A percentile compares a stretch with the other conserved stretches of the same genome.
phyloP scores from a whole-genome alignment of 2,329 filamentous ascomycete genomes.

The Arthrobotrys iridis region DNA sequence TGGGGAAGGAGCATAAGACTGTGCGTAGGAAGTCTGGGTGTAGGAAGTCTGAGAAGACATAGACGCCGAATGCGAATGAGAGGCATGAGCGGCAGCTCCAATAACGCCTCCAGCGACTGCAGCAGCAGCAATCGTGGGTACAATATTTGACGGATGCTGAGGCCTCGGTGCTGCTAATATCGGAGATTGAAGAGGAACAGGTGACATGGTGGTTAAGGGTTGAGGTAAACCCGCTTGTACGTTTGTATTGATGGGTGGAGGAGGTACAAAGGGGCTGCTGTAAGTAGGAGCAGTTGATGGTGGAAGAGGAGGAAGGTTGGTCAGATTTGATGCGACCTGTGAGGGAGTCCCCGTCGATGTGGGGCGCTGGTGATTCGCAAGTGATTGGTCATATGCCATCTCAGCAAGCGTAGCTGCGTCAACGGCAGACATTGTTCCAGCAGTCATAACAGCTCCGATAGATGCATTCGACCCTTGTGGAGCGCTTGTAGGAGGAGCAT shows the following conservation, averaged over 20 bases:
- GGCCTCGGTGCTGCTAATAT: constrained; percentile 22
- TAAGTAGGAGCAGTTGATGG: constrained; percentile 46
- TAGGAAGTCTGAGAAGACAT: constrained; percentile 28
- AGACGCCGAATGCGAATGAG: constrained; percentile 44
- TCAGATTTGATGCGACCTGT: not conserved
- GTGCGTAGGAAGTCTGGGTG: not conserved
- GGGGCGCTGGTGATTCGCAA: constrained; percentile 33
- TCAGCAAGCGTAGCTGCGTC: constrained; percentile 46
- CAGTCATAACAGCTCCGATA: not conserved
- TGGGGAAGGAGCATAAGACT: constrained; percentile 4
- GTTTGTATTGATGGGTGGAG: constrained; percentile 16
- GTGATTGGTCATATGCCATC: constrained; percentile 46
- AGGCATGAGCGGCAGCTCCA: constrained; percentile 24
- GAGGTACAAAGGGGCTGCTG: constrained; percentile 27
- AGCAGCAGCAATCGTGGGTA: constrained; percentile 41
- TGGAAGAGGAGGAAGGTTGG: constrained; percentile 36
- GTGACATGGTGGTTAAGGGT: constrained; percentile 11
- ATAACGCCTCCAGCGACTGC: constrained; percentile 32
- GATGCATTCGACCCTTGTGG: not conserved
- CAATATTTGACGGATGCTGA: constrained; percentile 35
- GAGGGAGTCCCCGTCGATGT: constrained; percentile 23
- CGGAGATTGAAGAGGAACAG: constrained; percentile 15
- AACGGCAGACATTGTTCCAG: constrained; percentile 28
- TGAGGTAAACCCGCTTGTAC: not conserved
- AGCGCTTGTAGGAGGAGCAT: constrained; percentile 11